Evolutionary conservation across 805 yeast species (phyloP), one percentile per base, ranked within the genome.

Genomic region (Blastobotrys parvus): DNA sequence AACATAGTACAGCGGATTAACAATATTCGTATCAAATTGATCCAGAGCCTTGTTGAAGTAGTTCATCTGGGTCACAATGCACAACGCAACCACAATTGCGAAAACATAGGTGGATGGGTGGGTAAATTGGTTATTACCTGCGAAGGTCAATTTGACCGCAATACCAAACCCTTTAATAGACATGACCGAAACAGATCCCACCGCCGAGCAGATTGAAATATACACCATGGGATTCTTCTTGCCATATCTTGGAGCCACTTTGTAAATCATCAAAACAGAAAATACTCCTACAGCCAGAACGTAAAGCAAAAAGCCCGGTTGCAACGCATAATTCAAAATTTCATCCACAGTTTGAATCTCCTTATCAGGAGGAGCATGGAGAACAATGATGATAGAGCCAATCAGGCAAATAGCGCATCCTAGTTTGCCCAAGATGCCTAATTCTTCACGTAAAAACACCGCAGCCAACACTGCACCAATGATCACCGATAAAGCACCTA

Each of bases 321-420:
- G 77, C 48, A 78, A 71, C 7, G 95, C 95, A 57, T 85, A 86
- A 5, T 70, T 68, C 58, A 87, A 68, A 48, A 88, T 86, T 64
- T 87, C 95, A 60, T 87, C 95, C 34, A 87, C 92, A 0, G 96
- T 87, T 49, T 75, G 70, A 45, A 87, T 79, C 50, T 87, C 95
- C 63, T 82, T 84, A 63, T 87, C 96, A n/a, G 88, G 86, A 20
- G 96, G 96, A 22, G 96, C 96, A 59, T 87, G 95, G 46, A 87
- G 67, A 18, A 87, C 88, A 46, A 87, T 88, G 45, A 87, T 82
- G 17, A 87, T 87, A 2, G 94, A 80, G 1, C 96, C 96, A 59
- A 88, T 70, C 41, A 87, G 63, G 60, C 96, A 87, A 43, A 86
- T 82, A 21, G 94, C 94, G 66, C 95, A 88, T 2, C 96, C 96